Evolutionary conservation across 192 early-diverging fungal genomes (phyloP).

Genomic region (Geosiphon pyriformis): DNA sequence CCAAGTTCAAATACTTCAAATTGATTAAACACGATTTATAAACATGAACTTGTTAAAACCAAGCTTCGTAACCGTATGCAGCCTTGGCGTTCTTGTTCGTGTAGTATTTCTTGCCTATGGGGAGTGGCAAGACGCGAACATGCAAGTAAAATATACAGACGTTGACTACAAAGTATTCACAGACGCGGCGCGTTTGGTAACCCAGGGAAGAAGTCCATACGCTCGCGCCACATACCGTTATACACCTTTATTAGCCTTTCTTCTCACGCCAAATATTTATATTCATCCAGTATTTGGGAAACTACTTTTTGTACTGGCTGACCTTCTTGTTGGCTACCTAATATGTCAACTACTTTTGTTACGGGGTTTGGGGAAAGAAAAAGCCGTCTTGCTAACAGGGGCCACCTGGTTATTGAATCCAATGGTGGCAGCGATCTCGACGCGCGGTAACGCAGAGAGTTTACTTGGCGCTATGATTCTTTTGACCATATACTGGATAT

Average conservation of each 20-base stretch:
- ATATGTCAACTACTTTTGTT: conserved; percentile 50
- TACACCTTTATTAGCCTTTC: conserved; percentile 88
- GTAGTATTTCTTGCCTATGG: conserved; percentile 72
- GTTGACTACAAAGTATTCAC: conserved; percentile 97
- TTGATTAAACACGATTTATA: too few species aligned
- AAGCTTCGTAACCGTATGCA: conserved; percentile 24
- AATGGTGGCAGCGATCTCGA: conserved; percentile 94
- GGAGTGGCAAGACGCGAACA: conserved; percentile 79
- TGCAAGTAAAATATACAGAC: conserved; percentile 96
- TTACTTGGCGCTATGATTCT: conserved; percentile 76
- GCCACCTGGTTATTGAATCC: conserved; percentile 91
- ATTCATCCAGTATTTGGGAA: conserved; percentile 81
- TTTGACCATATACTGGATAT: conserved; percentile 66
- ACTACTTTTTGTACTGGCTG: conserved; percentile 79
- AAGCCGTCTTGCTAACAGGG: conserved; percentile 47
- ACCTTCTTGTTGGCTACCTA: conserved; percentile 72
- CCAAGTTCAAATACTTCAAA: too few species aligned
- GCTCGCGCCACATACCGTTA: conserved; percentile 92
- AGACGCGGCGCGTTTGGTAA: conserved; percentile 83
- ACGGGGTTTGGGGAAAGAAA: conserved; percentile 48
- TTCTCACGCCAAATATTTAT: conserved; percentile 80
- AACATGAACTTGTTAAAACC: background rate
- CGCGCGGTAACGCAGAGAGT: conserved; percentile 90
- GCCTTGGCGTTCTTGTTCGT: conserved; percentile 46
- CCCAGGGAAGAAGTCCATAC: conserved; percentile 74